Base-by-base conservation (phyloP, 768 basidiomycete genomes). In the Leucocoprinus sp. region DNA sequence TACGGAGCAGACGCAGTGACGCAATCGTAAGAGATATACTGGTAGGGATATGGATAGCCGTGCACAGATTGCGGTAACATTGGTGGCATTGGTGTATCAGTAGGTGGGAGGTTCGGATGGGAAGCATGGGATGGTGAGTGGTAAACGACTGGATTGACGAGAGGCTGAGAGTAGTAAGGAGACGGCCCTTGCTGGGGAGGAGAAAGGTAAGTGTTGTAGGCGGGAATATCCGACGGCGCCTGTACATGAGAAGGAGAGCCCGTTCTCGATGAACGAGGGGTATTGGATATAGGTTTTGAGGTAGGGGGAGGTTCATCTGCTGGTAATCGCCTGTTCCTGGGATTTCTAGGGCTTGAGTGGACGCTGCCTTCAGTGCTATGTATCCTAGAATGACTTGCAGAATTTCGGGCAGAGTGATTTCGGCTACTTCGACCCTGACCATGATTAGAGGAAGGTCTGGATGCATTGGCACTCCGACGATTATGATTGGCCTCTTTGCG, bases 311-410 rank as follows among this genome's bases (percentile, higher is more conserved):
- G 28, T 6, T 66, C 61, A 28, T 76, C 75, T 2, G 56, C 63
- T 0, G 69, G 70, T 35, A 77, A 54, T 14, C 68, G 60, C 48
- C 66, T 63, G 17, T 64, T 68, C 49, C 70, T 50, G 3, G 48
- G 42, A 9, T 50, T 49, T 18, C 52, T 47, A 14, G 58, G 58
- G 34, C 58, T 58, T 14, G 53, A 55, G 11, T 52, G 56, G 2
- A 49, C 59, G 57, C 52, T 68, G 52, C 40, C 61, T 56, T 54
- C 56, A 35, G 57, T 64, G 54, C 65, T 71, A n/a, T 68, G 72
- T 9, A 61, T 58, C 28, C 64, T 49, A 15, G 54, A 57, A 22
- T 56, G 55, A 14, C 70, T 60, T 42, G 56, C 51, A 34, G 58
- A 63, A 37, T 55, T 61, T 38, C 57, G 55, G 4, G 57, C 59